Conservation (phyloP, 2,329 filamentous ascomycete species). For the Paecilomyces formosus region DNA sequence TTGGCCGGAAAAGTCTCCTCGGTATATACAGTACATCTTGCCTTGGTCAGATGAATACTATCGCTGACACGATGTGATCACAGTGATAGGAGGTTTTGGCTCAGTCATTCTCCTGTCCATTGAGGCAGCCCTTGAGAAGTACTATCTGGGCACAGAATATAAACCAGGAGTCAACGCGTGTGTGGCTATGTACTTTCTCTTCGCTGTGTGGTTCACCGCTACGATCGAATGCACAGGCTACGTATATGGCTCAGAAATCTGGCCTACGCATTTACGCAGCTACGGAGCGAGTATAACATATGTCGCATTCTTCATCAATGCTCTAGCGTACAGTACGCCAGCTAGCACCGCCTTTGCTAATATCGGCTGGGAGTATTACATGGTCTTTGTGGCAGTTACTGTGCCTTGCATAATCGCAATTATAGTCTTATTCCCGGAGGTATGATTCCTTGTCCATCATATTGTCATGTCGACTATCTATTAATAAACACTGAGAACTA, state of each 20-base stretch:
- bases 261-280: constrained; percentile 25
- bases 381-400: constrained; percentile 17
- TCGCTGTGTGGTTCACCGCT: background rate
- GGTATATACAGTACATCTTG: background rate
- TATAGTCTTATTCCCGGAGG: constrained; percentile 19
- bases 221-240: constrained; percentile 8
- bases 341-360: constrained; percentile 12
- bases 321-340: constrained; percentile 12
- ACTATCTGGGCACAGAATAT: background rate
- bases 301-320: constrained; percentile 16
- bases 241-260: constrained; percentile 27
- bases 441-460: background rate
- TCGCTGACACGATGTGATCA: background rate
- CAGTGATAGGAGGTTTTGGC: background rate
- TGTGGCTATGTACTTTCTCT: constrained; percentile 1
- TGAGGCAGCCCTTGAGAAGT: constrained; percentile 1
- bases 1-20: constrained; percentile 14
- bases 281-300: constrained; percentile 11
- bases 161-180: background rate
- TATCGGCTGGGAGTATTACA: constrained; percentile 25
- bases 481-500: background rate
- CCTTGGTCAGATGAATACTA: background rate
- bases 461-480: background rate
- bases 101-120: background rate
- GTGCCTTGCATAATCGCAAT: constrained; percentile 14